Percentiles rank a stretch among this genome's conserved stretches.
These are phyloP conservation scores for Arthroderma sp. DNA, from an alignment of 2,329 filamentous ascomycete genomes.

Conservation along the genomic window DNA sequence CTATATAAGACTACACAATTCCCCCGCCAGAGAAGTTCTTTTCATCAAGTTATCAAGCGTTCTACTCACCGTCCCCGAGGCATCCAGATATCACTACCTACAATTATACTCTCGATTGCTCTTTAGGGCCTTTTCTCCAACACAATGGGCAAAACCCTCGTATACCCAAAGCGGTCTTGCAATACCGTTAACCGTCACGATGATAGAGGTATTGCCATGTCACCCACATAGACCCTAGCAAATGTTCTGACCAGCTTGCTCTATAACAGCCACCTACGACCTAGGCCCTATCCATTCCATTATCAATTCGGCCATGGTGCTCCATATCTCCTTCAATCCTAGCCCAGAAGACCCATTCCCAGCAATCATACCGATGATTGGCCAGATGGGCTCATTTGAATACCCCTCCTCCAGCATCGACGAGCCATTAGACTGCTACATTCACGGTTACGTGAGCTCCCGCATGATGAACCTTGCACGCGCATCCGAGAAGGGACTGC, in stretches of 20 bases:
- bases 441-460: constrained; percentile 73
- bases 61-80: no score
- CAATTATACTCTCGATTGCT: no score
- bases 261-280: constrained; percentile 51
- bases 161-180: constrained; percentile 49
- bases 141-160: constrained; percentile 30
- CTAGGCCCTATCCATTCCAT: constrained; percentile 60
- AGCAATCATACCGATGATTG: constrained; percentile 71
- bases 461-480: constrained; percentile 58
- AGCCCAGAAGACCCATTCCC: constrained; percentile 54
- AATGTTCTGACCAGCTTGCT: not conserved
- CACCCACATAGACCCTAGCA: constrained; percentile 6
- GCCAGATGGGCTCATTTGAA: constrained; percentile 62
- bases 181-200: constrained; percentile 58
- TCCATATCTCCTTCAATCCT: constrained; percentile 67
- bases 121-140: not conserved
- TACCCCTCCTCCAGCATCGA: constrained; percentile 44
- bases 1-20: no score
- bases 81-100: no score
- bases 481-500: constrained; percentile 41
- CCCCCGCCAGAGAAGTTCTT: no score
- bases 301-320: constrained; percentile 57
- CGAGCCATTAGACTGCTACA: constrained; percentile 61
- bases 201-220: constrained; percentile 42
- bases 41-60: no score